Evolutionary conservation across 352 stramenopile species (phyloP), one percentile per base, ranked within the genome.

Genomic region (Phytophthora colocasiae): DNA sequence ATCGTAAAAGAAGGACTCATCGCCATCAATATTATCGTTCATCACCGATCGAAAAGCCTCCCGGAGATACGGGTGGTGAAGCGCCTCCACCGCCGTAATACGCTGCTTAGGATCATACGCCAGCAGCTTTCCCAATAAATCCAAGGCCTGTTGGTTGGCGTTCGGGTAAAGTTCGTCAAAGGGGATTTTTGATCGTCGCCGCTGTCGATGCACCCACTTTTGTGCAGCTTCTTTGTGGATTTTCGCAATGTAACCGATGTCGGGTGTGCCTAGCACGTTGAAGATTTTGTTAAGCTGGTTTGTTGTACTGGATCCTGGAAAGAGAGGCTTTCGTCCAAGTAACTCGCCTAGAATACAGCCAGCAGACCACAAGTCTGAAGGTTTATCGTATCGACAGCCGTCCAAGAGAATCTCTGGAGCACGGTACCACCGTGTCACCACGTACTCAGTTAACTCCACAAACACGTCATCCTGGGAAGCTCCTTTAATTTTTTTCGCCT

Each of bases 231-330:
- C 75, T 67, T 93, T 94, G 53, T 91, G 68, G 40, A 94, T 81
- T 1, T 81, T 80, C 0, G 74, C 54, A 7, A 90, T 80, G 66
- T 87, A 93, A 5, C 71, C 58, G 2, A 82, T 73, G 6, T 90
- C 89, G 0, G 97, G 96, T 3, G 91, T 95, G 0, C 95, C 95
- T 7, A 98, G 75, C 40, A 98, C 89, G 48, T 92, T 94, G 60
- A 96, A 98, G 47, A 98, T 98, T 65, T 98, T 99, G 73, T 95
- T 92, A 0, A 99, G 85, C 77, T 99, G 93, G 71, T 99, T 98
- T 22, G 95, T 94, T 54, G 99, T 98, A 59, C 81, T 97, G 17
- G 78, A 93, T 22, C 98, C 98, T 0, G 98, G 97, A 70, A 99
- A 99, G 1, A 99, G 74, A 6, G 98, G 97, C 40, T 90, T 85